Base-by-base conservation (phyloP, 2,329 filamentous ascomycete genomes). In the Blastomyces silverae region DNA sequence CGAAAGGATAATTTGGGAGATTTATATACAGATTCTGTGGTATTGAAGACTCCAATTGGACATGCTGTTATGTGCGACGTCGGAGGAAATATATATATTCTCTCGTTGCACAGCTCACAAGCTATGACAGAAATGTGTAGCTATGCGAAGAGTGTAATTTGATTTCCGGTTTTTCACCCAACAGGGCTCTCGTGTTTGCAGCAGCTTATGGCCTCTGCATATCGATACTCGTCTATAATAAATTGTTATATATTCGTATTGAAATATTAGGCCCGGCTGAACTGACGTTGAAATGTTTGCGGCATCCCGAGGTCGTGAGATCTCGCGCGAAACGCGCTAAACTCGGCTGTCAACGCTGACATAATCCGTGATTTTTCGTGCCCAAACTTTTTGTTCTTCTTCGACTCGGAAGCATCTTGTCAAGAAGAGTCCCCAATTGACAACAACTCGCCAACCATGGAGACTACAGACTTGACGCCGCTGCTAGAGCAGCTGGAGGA, bases 401-500 rank as follows among this genome's bases (percentile, higher is more conserved):
- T 13, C 17, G 10, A 39, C 25, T 22, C 17, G 15, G 20, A 48
- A 52, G 11, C 22, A 46, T 28, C 58, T 28, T 3, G 6, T 34
- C 28, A 42, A 39, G 3, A 13, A 39, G 53, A 10, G 7, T 7
- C 3, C n/a, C 39, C 1, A n/a, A 46, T 20, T 17, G 22, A 60
- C 31, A 2, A 25, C 59, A 64, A 65, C 66, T 52, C 67, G 68
- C 28, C 25, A 25, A 17, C 48, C 48, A 85, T 86, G 83, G 84
- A 86, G 50, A 75, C 79, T 20, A 68, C 78, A 68, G 83, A 89
- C 72, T 81, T 94, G 63, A 78, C 83, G 11, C 85, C 88, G 39
- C 84, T 90, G 62, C 80, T 96, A 61, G 86, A 89, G 71, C 84
- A 87, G 74, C 85, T 97, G 62, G 88, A 91, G 69, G 84, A 85